Conservation (phyloP, 495 filamentous ascomycete genomes). For the Sordaria brevicollis region DNA sequence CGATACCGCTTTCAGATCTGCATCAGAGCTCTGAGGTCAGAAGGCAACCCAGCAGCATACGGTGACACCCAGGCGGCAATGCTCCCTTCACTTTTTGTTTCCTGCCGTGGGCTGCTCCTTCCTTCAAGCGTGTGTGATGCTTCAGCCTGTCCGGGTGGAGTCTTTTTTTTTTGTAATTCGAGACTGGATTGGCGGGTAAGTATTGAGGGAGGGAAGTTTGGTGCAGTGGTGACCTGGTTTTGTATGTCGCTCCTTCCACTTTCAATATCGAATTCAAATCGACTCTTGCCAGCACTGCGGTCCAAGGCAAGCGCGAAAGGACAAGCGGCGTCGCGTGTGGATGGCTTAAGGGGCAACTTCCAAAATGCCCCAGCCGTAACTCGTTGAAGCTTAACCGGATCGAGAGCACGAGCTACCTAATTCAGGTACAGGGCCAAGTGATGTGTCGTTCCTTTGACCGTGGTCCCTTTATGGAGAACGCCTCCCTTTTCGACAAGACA, state of each 20-base stretch:
- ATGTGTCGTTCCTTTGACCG: not conserved
- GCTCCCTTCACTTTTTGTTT: not conserved
- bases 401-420: not conserved
- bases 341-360: not conserved
- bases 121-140: not conserved
- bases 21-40: not conserved
- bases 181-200: not conserved
- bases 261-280: not conserved
- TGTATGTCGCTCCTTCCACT: not conserved
- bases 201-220: not conserved
- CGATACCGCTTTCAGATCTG: not conserved
- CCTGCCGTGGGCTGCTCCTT: not conserved
- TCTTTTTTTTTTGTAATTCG: not conserved
- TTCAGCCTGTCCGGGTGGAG: not conserved
- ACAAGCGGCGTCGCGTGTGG: not conserved
- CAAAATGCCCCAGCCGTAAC: not conserved
- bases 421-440: not conserved
- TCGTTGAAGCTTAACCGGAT: not conserved
- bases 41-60: not conserved
- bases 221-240: not conserved
- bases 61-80: not conserved
- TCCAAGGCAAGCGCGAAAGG: not conserved
- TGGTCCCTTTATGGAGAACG: not conserved
- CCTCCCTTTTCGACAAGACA: not conserved
- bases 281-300: not conserved